A percentile compares a stretch with the other conserved stretches of the same genome.
Evolutionary conservation across 441 rosid genomes (phyloP).

Genomic region (Gossypium laxum): DNA sequence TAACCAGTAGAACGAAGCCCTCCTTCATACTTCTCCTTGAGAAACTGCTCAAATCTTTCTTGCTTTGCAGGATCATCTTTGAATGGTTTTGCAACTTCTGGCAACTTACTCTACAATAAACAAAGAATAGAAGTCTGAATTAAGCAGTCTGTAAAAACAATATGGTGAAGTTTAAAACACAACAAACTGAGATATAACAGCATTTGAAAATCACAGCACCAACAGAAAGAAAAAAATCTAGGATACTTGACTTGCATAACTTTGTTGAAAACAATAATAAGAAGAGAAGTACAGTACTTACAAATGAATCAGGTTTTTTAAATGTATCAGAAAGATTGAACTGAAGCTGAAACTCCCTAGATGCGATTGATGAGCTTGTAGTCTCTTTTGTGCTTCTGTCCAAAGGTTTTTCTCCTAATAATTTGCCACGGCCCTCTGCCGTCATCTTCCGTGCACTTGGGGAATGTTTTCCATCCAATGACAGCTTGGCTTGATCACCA

Average conservation of each 20-base stretch:
- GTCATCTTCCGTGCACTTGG: slow-evolving; percentile 51
- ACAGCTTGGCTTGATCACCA: slow-evolving; percentile 39
- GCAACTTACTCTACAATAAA: slow-evolving; percentile 40
- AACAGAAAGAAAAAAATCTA: slow-evolving; percentile 8
- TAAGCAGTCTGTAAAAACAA: background rate
- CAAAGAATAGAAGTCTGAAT: slow-evolving; percentile 11
- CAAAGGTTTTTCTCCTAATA: slow-evolving; percentile 83
- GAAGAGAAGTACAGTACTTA: slow-evolving; percentile 33
- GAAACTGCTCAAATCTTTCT: slow-evolving; percentile 85
- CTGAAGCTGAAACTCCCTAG: slow-evolving; percentile 52
- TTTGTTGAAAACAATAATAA: background rate
- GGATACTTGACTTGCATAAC: slow-evolving; percentile 2
- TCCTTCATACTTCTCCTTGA: slow-evolving; percentile 82
- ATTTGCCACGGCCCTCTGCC: slow-evolving; percentile 76
- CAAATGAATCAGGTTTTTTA: slow-evolving; percentile 56
- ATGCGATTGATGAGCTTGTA: slow-evolving; percentile 29
- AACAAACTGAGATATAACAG: background rate
- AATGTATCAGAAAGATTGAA: slow-evolving; percentile 77
- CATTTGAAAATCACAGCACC: slow-evolving; percentile 6
- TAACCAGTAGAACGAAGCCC: slow-evolving; percentile 64
- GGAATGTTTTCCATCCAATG: slow-evolving; percentile 44
- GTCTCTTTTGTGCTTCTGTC: slow-evolving; percentile 52
- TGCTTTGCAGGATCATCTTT: slow-evolving; percentile 77
- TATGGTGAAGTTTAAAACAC: background rate
- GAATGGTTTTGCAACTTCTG: slow-evolving; percentile 68